Base-by-base conservation (phyloP, 1,284 basidiomycete genomes). In the Ganoderma sp. region DNA sequence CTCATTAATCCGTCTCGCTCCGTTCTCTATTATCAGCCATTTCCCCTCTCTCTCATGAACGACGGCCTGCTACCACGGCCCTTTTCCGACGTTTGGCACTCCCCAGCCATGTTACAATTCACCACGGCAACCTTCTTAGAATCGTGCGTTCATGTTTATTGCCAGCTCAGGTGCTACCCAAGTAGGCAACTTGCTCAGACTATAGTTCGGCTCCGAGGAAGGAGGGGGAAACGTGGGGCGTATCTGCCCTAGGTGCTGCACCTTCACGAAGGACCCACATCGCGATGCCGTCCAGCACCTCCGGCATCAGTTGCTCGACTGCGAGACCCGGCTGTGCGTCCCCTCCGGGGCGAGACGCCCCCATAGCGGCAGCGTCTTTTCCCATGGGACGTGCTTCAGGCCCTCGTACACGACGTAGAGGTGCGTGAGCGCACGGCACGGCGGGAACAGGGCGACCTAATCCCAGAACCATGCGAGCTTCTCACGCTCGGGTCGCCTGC, bases 331-430 rank as follows among this genome's bases (percentile, higher is more conserved):
- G 54, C 69, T 54, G 43, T 69, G 70, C 61, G 67, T 71, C 56
- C 69, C 34, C 22, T 52, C 58, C 5, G 70, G 67, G 25, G 70
- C 70, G 28, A 69, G 65, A 19, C 42, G 42, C 6, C 59, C 60
- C 70, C 69, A 71, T 34, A 63, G 17, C 19, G 67, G 67, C 32
- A 71, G 61, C 56, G 70, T 71, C 59, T 56, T 58, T 63, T 66
- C 67, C 69, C 69, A 69, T 7, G 65, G 63, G 25, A 63, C 41
- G 58, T 57, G 57, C 59, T 67, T 69, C 25, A 39, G 37, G 62
- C 70, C 70, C 34, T 71, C 66, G 64, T 64, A 68, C 8, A 71
- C 68, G 64, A 71, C 60, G 59, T 71, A 68, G 10, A 71, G 66
- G 45, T 71, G 70, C 1, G 68, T 71, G 61, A 71, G 68, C 42